These are phyloP conservation scores for Penicillium canariense DNA, from an alignment of 495 filamentous ascomycete species.

Conservation along the genomic window DNA sequence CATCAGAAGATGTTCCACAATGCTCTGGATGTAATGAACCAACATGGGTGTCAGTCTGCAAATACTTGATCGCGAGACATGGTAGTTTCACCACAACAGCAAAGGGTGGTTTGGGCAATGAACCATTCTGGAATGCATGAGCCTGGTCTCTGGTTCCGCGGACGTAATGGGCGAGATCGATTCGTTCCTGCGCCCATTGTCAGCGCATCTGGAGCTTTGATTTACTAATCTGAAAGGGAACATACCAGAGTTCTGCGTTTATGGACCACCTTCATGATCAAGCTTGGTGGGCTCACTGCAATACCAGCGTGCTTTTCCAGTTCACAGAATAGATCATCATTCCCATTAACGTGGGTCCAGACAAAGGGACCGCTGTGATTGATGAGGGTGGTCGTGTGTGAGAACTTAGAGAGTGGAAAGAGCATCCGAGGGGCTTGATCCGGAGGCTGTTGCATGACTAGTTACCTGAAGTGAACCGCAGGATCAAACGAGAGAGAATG, in stretches of 20 bases:
- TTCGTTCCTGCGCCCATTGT: conserved; percentile 31
- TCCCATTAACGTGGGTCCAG: conserved; percentile 40
- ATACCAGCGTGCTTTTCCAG: conserved; percentile 25
- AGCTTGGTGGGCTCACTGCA: neutral
- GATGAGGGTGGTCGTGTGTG: conserved; percentile 35
- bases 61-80: conserved; percentile 45
- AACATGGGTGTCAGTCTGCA: conserved; percentile 17
- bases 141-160: conserved; percentile 15
- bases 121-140: conserved; percentile 3
- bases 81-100: conserved; percentile 44
- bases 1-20: neutral
- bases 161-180: conserved; percentile 32
- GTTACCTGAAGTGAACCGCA: neutral
- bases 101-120: conserved; percentile 26
- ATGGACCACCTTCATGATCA: conserved; percentile 29
- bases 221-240: neutral
- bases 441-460: neutral
- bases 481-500: neutral
- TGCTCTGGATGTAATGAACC: neutral
- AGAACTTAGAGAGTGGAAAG: conserved; percentile 42
- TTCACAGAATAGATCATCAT: conserved; percentile 29
- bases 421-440: conserved; percentile 18
- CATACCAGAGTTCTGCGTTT: conserved; percentile 32
- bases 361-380: conserved; percentile 33
- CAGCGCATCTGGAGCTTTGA: neutral